These are phyloP conservation scores for Claviceps africana DNA, from an alignment of 2,329 filamentous ascomycete genomes.

Conservation along the genomic window DNA sequence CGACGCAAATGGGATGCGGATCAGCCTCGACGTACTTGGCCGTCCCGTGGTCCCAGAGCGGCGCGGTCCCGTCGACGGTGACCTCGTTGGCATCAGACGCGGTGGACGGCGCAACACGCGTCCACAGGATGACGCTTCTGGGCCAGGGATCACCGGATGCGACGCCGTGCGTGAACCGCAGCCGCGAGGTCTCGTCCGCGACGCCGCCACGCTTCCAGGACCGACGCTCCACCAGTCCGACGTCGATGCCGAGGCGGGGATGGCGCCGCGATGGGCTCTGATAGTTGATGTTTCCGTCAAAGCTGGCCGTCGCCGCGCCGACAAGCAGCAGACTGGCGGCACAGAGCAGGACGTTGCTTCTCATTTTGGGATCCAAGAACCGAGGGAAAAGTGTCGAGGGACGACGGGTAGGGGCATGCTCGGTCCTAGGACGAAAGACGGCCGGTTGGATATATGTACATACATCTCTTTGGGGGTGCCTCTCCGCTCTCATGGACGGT, in stretches of 20 bases:
- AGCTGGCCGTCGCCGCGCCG: conserved; percentile 5
- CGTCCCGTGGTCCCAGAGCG: conserved; percentile 34
- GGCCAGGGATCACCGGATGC: conserved; percentile 36
- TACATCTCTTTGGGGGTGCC: neutral
- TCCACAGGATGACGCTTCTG: conserved; percentile 44
- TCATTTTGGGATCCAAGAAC: neutral
- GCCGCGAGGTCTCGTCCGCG: conserved; percentile 27
- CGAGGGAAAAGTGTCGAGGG: too few relatives aligned
- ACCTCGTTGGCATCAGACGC: conserved; percentile 33
- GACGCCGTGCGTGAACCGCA: conserved; percentile 53
- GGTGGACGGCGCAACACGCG: conserved; percentile 28
- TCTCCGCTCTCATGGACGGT: neutral
- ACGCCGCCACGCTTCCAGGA: conserved; percentile 29
- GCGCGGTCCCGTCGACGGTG: conserved; percentile 27
- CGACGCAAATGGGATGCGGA: conserved; percentile 47
- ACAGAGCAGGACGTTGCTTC: neutral
- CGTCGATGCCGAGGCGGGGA: conserved; percentile 47
- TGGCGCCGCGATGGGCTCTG: conserved; percentile 52
- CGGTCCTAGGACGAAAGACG: neutral
- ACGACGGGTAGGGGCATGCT: neutral
- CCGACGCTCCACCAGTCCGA: conserved; percentile 45
- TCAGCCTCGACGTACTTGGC: conserved; percentile 29
- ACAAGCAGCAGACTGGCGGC: neutral
- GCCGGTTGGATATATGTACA: neutral
- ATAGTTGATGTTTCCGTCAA: conserved; percentile 48